Evolutionary conservation across 2,329 filamentous ascomycete species (phyloP), one percentile per base, ranked within the genome.

Genomic region (Fonsecaea monophora): DNA sequence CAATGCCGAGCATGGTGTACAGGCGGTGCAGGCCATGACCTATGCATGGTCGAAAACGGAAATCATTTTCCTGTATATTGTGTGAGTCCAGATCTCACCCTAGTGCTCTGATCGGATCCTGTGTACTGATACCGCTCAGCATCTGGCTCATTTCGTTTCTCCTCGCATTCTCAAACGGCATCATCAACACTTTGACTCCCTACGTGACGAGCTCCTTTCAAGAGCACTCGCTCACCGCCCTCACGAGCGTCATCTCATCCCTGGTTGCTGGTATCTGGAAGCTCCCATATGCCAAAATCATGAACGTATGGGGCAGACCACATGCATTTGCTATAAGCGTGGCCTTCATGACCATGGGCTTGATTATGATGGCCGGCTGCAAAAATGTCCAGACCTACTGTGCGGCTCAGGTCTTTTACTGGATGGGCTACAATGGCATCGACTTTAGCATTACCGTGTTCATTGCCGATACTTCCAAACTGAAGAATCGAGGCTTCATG

Each of bases 221-320:
- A 32, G 73, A 78, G 8, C 85, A 87, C 71, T 85, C 84, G 0
- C 77, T 87, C 57, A 80, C 82, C 0, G 78, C 84, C 0, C 81
- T 83, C 6, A 85, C 84, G 10, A 75, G 75, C 50, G 82, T 88
- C 68, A 79, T 89, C 57, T 78, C 85, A 15, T 81, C 75, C 66
- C 76, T 88, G 38, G 82, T 89, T 42, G 82, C 81, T 30, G 87
- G 85, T 34, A 77, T 87, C 30, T 78, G 81, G 65, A 86, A 86
- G 73, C 79, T 89, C 13, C 83, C 86, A 1, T 78, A 86, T 34
- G 86, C 87, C 60, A 89, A 89, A 75, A 78, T 88, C 18, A 78
- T 89, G 62, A 84, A 89, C 76, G 79, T 87, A 54, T 89, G 84
- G 82, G 87, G 86, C 25, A 84, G 87, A n/a, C 80, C 85, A 0